Percentiles rank a stretch among this genome's conserved stretches.
Evolutionary conservation across 2,329 filamentous ascomycete genomes (phyloP).

Genomic region (Paradendryphiella salina): DNA sequence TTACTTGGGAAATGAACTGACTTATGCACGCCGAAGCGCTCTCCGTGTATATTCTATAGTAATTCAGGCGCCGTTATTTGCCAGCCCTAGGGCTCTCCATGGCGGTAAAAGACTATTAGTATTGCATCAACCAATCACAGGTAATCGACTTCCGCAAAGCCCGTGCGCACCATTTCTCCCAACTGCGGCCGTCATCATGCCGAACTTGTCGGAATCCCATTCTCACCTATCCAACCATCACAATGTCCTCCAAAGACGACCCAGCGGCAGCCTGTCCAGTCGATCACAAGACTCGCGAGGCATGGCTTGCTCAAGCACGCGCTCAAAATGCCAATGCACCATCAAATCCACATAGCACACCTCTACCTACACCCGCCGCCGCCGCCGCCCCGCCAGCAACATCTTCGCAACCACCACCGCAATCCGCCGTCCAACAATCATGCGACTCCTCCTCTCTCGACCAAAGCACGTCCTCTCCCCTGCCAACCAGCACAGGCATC

Average conservation of each 20-base stretch:
- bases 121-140: conserved; percentile 24
- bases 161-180: conserved; percentile 32
- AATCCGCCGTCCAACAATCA: conserved; percentile 30
- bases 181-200: conserved; percentile 26
- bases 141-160: conserved; percentile 18
- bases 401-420: conserved; percentile 16
- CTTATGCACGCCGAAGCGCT: background rate
- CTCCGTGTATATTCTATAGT: background rate
- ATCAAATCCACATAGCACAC: conserved; percentile 24
- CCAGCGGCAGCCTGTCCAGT: conserved; percentile 69
- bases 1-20: background rate
- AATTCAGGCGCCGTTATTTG: background rate
- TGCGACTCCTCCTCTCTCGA: conserved; percentile 48
- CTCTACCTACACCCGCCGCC: conserved; percentile 17
- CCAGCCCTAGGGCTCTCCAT: conserved; percentile 5
- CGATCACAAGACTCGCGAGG: conserved; percentile 83
- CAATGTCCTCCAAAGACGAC: conserved; percentile 41
- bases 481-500: conserved; percentile 20
- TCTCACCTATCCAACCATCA: conserved; percentile 5
- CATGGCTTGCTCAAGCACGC: conserved; percentile 77
- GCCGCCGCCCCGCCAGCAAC: conserved; percentile 30
- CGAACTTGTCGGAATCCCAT: conserved; percentile 9
- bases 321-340: conserved; percentile 41
- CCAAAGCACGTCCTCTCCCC: conserved; percentile 31
- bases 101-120: conserved; percentile 20